A percentile compares a stretch with the other conserved stretches of the same genome.
Evolutionary conservation across 768 basidiomycete species (phyloP).

Genomic region (Strobilomyces dryophilus): DNA sequence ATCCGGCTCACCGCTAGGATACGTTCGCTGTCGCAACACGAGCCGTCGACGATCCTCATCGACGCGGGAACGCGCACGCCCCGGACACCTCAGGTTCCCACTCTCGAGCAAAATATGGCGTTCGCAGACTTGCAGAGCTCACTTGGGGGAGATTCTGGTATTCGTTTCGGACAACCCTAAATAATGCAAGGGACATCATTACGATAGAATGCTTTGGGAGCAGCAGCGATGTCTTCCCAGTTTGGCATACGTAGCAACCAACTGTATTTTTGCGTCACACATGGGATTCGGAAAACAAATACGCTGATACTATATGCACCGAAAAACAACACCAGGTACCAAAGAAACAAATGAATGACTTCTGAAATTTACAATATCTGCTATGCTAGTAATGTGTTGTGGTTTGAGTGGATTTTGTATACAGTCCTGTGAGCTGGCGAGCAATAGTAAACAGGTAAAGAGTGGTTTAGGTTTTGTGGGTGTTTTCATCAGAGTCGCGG

Average conservation of each 20-base stretch:
- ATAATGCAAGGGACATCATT: not conserved
- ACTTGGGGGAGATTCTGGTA: constrained; percentile 27
- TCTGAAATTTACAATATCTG: constrained; percentile 23
- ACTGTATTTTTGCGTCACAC: constrained; percentile 14
- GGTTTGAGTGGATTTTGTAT: constrained; percentile 17
- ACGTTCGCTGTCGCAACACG: constrained; percentile 25
- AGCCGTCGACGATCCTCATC: constrained; percentile 36
- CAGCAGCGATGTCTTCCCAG: not conserved
- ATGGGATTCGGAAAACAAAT: constrained; percentile 9
- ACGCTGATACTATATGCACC: constrained; percentile 18
- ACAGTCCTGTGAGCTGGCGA: constrained; percentile 26
- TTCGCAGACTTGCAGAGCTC: constrained; percentile 66
- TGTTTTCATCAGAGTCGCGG: constrained; percentile 26
- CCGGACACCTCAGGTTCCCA: constrained; percentile 52
- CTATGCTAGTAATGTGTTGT: constrained; percentile 24
- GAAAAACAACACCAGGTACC: constrained; percentile 16
- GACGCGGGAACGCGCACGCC: constrained; percentile 37
- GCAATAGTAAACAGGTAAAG: constrained; percentile 15
- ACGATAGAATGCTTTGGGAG: not conserved
- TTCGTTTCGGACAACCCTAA: constrained; percentile 14
- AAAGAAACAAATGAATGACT: constrained; percentile 28
- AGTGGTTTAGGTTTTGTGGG: constrained; percentile 18
- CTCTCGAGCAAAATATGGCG: constrained; percentile 82
- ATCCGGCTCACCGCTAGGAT: constrained; percentile 24
- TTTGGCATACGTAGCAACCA: constrained; percentile 3